Evolutionary conservation across 495 filamentous ascomycete species (phyloP).

Genomic region (Xylaria telfairii): DNA sequence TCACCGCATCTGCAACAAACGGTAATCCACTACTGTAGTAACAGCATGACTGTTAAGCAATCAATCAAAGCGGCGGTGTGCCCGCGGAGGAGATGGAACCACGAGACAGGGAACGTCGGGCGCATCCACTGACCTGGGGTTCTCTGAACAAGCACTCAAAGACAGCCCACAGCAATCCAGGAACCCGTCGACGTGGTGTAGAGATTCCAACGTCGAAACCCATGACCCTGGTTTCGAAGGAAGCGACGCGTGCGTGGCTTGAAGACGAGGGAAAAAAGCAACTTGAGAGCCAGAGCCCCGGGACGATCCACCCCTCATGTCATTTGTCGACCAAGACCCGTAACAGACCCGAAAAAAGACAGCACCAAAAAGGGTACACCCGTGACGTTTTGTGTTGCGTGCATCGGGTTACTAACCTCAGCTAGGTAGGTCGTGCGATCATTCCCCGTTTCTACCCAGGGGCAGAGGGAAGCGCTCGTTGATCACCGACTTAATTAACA

Average conservation of each 20-base stretch:
- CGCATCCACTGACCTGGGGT: neutral
- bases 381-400: constrained; percentile 38
- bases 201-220: constrained; percentile 9
- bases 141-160: neutral
- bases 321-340: constrained; percentile 26
- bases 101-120: constrained; percentile 5
- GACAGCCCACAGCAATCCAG: neutral
- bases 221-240: constrained; percentile 14
- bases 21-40: constrained; percentile 20
- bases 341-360: constrained; percentile 31
- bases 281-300: constrained; percentile 28
- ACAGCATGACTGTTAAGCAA: constrained; percentile 30
- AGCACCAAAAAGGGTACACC: constrained; percentile 32
- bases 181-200: neutral
- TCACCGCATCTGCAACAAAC: constrained; percentile 27
- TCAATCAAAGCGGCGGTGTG: constrained; percentile 43
- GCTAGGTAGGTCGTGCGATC: constrained; percentile 37
- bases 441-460: constrained; percentile 37
- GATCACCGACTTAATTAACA: constrained; percentile 34
- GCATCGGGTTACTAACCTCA: constrained; percentile 40
- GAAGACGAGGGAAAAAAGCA: constrained; percentile 31
- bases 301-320: constrained; percentile 23
- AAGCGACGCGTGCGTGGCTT: constrained; percentile 11
- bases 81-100: constrained; percentile 12
- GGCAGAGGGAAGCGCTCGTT: constrained; percentile 31